Evolutionary conservation across 257 asterid genomes (phyloP), one percentile per base, ranked within the genome.

Genomic region (Euphrasia confusa): DNA sequence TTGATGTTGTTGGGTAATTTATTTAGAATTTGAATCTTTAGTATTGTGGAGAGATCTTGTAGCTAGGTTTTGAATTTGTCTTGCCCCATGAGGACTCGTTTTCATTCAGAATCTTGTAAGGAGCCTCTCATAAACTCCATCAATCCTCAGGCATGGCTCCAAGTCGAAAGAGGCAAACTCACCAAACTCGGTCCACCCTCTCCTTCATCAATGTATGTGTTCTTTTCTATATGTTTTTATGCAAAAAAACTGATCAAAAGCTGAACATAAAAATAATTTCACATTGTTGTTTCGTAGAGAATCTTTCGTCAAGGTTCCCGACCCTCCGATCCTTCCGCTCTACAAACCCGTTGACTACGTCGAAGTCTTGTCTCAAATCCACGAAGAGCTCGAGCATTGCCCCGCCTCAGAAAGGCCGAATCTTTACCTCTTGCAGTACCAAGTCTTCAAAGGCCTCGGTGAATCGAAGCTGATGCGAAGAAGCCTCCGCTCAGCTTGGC

Each of bases 81-180:
- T 62, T 87, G 96, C 80, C 96, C 97, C 50, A 93, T 93, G 99
- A 93, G 87, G 95, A 79, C 85, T 30, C 80, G 81, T 65, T 84
- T 86, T 40, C 85, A 95, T 73, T 88, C 97, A 10, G 99, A 89
- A 52, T 81, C 96, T 54, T 87, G 88, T 79, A 89, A 82, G 77
- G 96, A 89, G 49, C 80, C 91, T 26, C 86, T 80, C 58, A 80
- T 85, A 44, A 83, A 77, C 68, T 68, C 88, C n/a, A 73, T 89
- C 71, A 87, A 83, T 77, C 99, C 97, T 27, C 99, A 93, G 78
- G 80, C 97, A 70, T 93, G 99, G 97, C 91, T 93, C 72, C 99
- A 89, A 78, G 99, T 87, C 72, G 99, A 93, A 79, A 87, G 97
- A 84, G 99, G 99, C 40, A 89, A 93, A 69, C 90, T 80, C 54